A percentile compares a stretch with the other conserved stretches of the same genome.
Conservation (phyloP, 495 filamentous ascomycete genomes). For the Penicillium goetzii region DNA sequence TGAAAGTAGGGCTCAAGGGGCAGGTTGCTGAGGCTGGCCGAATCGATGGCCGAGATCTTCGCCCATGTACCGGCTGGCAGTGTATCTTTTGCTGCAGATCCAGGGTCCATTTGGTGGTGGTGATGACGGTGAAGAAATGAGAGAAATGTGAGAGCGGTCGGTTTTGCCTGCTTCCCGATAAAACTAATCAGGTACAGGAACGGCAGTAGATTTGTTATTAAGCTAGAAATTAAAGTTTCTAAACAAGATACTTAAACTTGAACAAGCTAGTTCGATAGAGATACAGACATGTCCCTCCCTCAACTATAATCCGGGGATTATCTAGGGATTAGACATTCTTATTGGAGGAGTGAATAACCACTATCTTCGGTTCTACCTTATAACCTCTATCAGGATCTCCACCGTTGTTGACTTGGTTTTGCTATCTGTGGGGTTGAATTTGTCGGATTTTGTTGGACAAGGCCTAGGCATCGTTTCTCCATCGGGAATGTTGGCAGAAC, state of each 20-base stretch:
- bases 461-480: too few species aligned
- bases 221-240: background rate
- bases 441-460: too few species aligned
- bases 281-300: background rate
- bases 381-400: too few species aligned
- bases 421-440: too few species aligned
- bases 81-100: background rate
- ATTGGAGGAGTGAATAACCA: background rate
- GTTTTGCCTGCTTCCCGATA: too few species aligned
- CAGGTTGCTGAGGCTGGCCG: slow-evolving; percentile 1
- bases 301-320: background rate
- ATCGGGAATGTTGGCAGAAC: too few species aligned
- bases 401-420: too few species aligned
- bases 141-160: background rate
- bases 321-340: background rate
- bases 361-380: too few species aligned
- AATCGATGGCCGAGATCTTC: background rate
- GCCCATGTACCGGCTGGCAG: background rate
- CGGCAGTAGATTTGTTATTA: background rate
- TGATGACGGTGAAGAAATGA: background rate
- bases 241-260: background rate
- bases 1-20: background rate
- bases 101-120: too few species aligned
- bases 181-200: too few species aligned
- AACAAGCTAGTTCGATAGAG: background rate